Percentiles rank a stretch among this genome's conserved stretches.
These are phyloP conservation scores for Carex pumila DNA, from an alignment of 176 grass and related monocot genomes.

Conservation along the genomic window DNA sequence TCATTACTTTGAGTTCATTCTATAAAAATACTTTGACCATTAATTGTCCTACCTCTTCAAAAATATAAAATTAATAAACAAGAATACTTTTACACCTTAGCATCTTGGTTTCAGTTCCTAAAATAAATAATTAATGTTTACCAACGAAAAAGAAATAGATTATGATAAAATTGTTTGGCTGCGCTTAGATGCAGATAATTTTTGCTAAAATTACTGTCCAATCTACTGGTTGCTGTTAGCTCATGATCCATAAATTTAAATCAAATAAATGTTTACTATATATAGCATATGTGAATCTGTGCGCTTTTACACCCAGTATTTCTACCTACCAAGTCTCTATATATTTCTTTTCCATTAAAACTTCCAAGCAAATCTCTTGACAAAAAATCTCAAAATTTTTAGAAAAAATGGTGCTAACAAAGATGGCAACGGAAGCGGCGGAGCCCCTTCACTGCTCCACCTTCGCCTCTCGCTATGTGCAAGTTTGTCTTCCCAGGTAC, in stretches of 20 bases:
- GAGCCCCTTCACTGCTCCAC: conserved; percentile 71
- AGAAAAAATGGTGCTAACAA: conserved; percentile 42
- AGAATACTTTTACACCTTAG: not conserved
- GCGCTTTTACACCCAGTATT: not conserved
- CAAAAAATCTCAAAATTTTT: not conserved
- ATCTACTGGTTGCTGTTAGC: not conserved
- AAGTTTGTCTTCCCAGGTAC: conserved; percentile 49
- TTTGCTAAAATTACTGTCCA: conserved; percentile 3
- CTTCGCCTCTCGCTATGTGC: conserved; percentile 82
- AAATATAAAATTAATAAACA: not conserved
- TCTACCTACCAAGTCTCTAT: not conserved
- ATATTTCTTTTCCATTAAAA: not conserved
- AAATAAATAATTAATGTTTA: not conserved
- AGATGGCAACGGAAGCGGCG: conserved; percentile 14
- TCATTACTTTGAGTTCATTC: too few species aligned
- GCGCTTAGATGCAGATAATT: not conserved
- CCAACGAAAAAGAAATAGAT: not conserved
- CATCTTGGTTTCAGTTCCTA: not conserved
- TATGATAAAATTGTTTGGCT: not conserved
- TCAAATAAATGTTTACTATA: not conserved
- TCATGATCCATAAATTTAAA: not conserved
- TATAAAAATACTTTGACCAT: too few species aligned
- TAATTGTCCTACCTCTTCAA: too few species aligned
- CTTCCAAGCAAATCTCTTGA: not conserved
- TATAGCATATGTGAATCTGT: not conserved